Evolutionary conservation across 306 rosid species (phyloP), one percentile per base, ranked within the genome.

Genomic region (Mucuna pruriens): DNA sequence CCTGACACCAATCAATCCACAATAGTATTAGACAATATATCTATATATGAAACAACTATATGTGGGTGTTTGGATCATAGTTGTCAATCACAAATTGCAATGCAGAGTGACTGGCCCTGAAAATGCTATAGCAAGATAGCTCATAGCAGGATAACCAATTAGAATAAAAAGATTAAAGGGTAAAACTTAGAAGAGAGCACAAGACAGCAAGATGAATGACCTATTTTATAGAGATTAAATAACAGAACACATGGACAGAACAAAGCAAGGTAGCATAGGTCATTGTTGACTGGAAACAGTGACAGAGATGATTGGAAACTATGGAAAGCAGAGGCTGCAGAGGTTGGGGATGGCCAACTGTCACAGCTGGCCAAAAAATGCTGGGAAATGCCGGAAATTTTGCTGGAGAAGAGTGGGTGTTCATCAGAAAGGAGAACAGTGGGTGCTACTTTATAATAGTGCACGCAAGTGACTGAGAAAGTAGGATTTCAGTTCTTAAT

Each of bases 1-100:
- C 99, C 99, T 96, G 88, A 60, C 44, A 80, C 76, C 80, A 89
- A 81, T 73, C 46, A 88, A 84, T 76, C 51, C 75, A 83, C 26
- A 55, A 82, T 17, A 73, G 36, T 8, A 57, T 77, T 67, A 81
- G 81, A 85, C 55, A 76, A 57, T 45, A 46, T n/a, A 75, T 80
- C 29, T 31, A 75, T 25, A 42, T 51, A 72, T 3, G 23, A 80
- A 77, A 77, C 65, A 84, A 17, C 34, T 19, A 34, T 38, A 49
- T 5, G 4, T 66, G 36, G 23, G 23, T 23, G 38, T 42, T 23
- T 16, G 22, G 22, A 69, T 42, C 69, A n/a, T 33, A 31, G 13
- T 33, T 62, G 44, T 62, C 69, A 31, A 62, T 29, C 69, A 2
- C 42, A 62, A 62, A 62, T 31, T 15, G 23, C 69, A 62, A 33